phyloP scores from a whole-genome alignment of 208 protist species.

The Trichomonas tenax region DNA sequence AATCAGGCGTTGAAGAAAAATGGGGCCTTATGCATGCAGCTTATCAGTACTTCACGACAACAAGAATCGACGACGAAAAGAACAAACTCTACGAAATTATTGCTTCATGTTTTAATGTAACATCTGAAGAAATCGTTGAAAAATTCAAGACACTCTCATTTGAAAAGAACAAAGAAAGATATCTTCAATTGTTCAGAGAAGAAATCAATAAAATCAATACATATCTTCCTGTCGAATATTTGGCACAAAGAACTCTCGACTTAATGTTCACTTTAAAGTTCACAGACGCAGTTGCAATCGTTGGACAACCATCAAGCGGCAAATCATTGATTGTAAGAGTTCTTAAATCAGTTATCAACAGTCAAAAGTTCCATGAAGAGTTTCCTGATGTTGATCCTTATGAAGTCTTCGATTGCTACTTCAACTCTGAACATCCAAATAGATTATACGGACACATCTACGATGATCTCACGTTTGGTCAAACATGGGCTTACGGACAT shows the following conservation, averaged over 20 bases:
- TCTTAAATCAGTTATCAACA: not conserved
- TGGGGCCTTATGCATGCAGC: not conserved
- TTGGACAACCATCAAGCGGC: not conserved
- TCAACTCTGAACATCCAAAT: not conserved
- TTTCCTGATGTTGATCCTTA: not conserved
- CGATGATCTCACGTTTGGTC: not conserved
- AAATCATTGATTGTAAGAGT: not conserved
- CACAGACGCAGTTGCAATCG: not conserved
- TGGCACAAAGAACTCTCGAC: not conserved
- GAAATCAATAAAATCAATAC: not conserved
- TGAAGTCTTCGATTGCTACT: not conserved
- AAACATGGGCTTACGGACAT: not conserved
- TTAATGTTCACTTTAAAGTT: not conserved
- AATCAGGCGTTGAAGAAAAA: not conserved
- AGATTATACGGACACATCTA: not conserved
- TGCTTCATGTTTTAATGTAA: not conserved
- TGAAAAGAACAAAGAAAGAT: too few species aligned
- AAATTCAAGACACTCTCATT: not conserved
- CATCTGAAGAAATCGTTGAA: too few species aligned
- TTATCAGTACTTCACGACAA: not conserved
- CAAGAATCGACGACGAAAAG: not conserved
- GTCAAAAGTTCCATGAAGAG: not conserved
- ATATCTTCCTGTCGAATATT: not conserved
- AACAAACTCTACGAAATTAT: not conserved
- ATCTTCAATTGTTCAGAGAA: not conserved